These are phyloP conservation scores for Ilex paraguariensis DNA, from an alignment of 305 asterid genomes.

Conservation along the genomic window DNA sequence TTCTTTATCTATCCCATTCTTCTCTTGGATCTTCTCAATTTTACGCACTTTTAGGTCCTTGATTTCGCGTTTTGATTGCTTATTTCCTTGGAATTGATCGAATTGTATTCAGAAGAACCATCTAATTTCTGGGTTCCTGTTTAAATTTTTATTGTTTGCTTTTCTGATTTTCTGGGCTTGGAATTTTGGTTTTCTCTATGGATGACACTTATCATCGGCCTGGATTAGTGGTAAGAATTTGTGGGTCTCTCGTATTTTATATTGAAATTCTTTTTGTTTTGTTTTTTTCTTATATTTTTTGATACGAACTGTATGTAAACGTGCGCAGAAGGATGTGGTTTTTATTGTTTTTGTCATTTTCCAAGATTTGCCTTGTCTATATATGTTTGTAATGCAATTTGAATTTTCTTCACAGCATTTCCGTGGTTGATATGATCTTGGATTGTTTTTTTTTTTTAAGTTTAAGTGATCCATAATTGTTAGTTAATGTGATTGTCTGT, in stretches of 20 bases:
- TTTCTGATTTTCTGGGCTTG: too few relatives aligned
- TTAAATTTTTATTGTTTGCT: too few relatives aligned
- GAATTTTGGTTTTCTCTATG: background rate
- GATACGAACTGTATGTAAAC: background rate
- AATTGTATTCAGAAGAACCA: too few relatives aligned
- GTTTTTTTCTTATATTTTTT: background rate
- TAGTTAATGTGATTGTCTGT: too few relatives aligned
- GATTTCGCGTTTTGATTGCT: too few relatives aligned
- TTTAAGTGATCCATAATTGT: too few relatives aligned
- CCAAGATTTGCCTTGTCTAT: background rate
- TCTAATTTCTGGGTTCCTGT: too few relatives aligned
- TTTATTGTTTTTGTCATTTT: background rate
- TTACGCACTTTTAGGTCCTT: too few relatives aligned
- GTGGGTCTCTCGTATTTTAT: background rate
- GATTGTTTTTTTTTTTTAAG: too few relatives aligned
- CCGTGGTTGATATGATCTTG: background rate
- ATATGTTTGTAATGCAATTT: background rate
- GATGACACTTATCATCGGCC: background rate
- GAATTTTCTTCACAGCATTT: background rate
- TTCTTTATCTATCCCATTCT: too few relatives aligned
- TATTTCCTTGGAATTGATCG: too few relatives aligned
- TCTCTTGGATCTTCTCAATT: too few relatives aligned
- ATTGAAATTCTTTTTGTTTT: background rate
- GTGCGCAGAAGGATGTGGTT: background rate
- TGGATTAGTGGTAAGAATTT: constrained; percentile 1